These are phyloP conservation scores for Alloteropsis angusta DNA, from an alignment of 202 grass and related monocot species.

Conservation along the genomic window DNA sequence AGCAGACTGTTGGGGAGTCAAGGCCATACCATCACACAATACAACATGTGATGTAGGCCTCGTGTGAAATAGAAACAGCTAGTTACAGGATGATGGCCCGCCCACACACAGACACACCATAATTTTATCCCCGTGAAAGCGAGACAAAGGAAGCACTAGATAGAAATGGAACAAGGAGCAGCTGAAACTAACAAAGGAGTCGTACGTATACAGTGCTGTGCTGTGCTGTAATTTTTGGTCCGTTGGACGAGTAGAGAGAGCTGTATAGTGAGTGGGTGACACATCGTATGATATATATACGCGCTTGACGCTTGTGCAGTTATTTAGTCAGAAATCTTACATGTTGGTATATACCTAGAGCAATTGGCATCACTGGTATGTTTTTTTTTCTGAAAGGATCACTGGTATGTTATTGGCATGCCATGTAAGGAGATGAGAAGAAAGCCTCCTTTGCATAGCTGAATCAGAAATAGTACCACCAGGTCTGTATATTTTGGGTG, in stretches of 20 bases:
- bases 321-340: constrained; percentile 1
- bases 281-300: neutral
- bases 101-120: neutral
- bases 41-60: neutral
- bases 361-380: neutral
- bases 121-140: neutral
- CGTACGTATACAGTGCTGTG: neutral
- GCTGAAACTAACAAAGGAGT: constrained; percentile 10
- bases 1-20: neutral
- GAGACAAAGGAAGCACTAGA: neutral
- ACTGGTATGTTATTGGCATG: neutral
- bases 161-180: neutral
- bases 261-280: constrained; percentile 23
- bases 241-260: neutral
- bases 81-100: neutral
- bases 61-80: neutral
- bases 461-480: neutral
- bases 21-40: neutral
- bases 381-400: too few species aligned
- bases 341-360: neutral
- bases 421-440: neutral
- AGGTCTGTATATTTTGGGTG: too few species aligned
- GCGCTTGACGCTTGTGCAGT: constrained; percentile 27
- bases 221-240: constrained; percentile 15
- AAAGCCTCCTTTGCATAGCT: neutral